A percentile compares a stretch with the other conserved stretches of the same genome.
Evolutionary conservation across 2,329 filamentous ascomycete species (phyloP).

Genomic region (Colletotrichum endophyticum): DNA sequence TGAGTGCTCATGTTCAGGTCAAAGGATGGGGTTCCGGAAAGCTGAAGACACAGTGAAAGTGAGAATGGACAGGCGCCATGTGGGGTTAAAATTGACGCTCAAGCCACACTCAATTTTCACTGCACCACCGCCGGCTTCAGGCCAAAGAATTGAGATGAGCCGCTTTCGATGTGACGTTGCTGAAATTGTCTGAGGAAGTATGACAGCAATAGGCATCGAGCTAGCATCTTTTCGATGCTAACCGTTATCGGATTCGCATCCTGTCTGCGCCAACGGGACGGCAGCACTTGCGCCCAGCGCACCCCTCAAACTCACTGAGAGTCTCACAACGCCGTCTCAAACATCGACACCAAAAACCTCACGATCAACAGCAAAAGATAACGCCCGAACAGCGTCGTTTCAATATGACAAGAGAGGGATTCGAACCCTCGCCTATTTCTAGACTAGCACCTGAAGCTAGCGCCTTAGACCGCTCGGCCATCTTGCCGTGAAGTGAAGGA

Average conservation of each 20-base stretch:
- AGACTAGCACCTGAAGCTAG: slow-evolving; percentile 1
- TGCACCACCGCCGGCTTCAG: background rate
- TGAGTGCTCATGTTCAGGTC: background rate
- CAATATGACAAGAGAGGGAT: background rate
- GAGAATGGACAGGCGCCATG: background rate
- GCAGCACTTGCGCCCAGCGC: background rate
- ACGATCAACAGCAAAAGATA: background rate
- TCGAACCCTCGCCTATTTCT: background rate
- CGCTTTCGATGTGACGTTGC: background rate
- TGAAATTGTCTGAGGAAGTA: background rate
- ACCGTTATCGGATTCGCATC: background rate
- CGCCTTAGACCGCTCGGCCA: slow-evolving; percentile 5
- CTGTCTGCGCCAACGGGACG: background rate
- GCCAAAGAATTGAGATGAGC: background rate
- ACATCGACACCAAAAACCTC: background rate
- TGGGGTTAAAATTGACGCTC: slow-evolving; percentile 7
- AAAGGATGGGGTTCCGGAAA: background rate
- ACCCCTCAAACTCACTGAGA: background rate
- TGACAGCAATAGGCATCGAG: background rate
- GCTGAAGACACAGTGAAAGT: background rate
- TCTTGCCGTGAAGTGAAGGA: background rate
- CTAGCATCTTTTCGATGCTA: background rate
- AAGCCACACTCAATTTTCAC: slow-evolving; percentile 19
- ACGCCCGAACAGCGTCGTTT: background rate
- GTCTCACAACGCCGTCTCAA: background rate